These are phyloP conservation scores for Akanthomyces lecanii DNA, from an alignment of 2,329 filamentous ascomycete species.

Conservation along the genomic window DNA sequence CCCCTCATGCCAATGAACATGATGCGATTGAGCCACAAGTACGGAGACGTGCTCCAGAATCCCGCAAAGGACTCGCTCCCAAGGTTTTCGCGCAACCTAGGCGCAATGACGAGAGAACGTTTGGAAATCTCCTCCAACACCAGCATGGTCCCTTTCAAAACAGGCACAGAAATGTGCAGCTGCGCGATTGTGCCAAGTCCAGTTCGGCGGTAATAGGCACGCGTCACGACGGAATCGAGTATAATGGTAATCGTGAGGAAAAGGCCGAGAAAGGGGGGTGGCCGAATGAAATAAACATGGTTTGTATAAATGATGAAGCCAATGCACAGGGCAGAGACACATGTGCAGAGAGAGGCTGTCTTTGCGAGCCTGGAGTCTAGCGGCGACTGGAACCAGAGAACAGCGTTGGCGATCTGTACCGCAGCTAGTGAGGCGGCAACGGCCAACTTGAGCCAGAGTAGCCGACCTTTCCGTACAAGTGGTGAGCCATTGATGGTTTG, in stretches of 20 bases:
- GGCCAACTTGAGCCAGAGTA: constrained; percentile 24
- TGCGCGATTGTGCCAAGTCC: constrained; percentile 23
- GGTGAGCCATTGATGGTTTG: background rate
- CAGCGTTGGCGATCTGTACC: constrained; percentile 24
- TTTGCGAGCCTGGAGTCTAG: constrained; percentile 21
- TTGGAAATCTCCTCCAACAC: constrained; percentile 31
- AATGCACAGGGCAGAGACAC: constrained; percentile 27
- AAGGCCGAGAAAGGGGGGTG: constrained; percentile 28
- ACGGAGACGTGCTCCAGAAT: constrained; percentile 18
- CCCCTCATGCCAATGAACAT: background rate
- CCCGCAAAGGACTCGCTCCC: constrained; percentile 21
- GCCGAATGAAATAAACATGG: constrained; percentile 29
- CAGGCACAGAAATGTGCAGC: constrained; percentile 26
- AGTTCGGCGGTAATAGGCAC: constrained; percentile 31
- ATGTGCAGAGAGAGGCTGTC: constrained; percentile 25
- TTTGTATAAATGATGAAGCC: constrained; percentile 29
- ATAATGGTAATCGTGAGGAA: constrained; percentile 31
- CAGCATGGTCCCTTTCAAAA: constrained; percentile 25
- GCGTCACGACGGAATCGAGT: constrained; percentile 29
- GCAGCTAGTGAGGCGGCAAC: rapidly evolving
- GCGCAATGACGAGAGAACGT: background rate
- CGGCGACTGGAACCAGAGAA: constrained; percentile 24
- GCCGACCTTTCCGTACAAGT: background rate
- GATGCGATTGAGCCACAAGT: constrained; percentile 1
- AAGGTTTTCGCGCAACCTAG: constrained; percentile 5